Evolutionary conservation across 1,139 yeast genomes (phyloP).

Genomic region (Scheffersomyces segobiensis): DNA sequence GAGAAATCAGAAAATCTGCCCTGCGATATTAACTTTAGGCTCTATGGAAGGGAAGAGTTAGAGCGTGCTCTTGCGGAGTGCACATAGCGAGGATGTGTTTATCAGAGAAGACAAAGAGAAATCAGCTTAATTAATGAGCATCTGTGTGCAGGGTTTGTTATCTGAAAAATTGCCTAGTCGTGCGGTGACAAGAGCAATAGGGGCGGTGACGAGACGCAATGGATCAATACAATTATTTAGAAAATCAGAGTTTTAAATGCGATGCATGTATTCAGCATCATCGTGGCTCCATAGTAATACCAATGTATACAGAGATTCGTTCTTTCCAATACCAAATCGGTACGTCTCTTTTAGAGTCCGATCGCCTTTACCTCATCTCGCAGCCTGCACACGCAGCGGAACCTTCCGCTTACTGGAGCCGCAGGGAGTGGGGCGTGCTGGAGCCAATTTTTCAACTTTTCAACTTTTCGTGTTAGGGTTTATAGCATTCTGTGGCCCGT

Average conservation of each 20-base stretch:
- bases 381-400: neutral
- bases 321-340: neutral
- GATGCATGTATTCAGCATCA: neutral
- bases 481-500: neutral
- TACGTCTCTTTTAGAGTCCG: neutral
- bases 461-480: too few relatives aligned
- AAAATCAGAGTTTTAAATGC: neutral
- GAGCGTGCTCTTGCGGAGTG: neutral
- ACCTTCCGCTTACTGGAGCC: neutral
- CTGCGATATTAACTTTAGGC: neutral
- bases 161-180: neutral
- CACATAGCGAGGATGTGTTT: neutral
- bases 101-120: neutral
- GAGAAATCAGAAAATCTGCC: neutral
- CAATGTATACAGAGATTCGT: neutral
- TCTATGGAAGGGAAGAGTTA: neutral
- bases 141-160: neutral
- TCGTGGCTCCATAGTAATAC: neutral
- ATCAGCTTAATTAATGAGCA: neutral
- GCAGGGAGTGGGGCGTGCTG: neutral
- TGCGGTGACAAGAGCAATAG: neutral
- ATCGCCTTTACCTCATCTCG: neutral
- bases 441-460: too few relatives aligned
- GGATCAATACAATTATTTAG: neutral
- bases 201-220: neutral